phyloP scores from a whole-genome alignment of 768 basidiomycete species.

The Amanita rubescens region DNA sequence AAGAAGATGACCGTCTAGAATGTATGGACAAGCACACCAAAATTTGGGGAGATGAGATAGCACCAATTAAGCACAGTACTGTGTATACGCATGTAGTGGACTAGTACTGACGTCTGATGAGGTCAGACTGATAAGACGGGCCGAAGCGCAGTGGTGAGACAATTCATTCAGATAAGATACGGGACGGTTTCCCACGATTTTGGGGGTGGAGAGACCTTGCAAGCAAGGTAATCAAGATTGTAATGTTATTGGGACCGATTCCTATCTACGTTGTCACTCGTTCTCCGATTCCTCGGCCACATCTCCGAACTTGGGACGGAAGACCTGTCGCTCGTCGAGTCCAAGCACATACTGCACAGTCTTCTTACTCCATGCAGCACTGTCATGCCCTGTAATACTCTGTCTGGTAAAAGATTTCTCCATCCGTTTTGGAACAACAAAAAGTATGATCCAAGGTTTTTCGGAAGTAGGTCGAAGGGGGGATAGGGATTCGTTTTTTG shows the following conservation, averaged over 20 bases:
- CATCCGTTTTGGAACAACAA: neutral
- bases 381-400: neutral
- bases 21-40: no score
- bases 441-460: neutral
- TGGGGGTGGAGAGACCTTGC: no score
- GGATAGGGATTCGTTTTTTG: neutral
- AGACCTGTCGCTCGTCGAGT: neutral
- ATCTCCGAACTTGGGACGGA: neutral
- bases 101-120: no score
- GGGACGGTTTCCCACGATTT: no score
- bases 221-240: neutral
- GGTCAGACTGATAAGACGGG: no score
- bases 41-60: no score
- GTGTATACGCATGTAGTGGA: no score
- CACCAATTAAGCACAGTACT: no score
- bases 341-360: neutral
- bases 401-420: neutral
- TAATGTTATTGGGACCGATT: neutral
- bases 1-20: no score
- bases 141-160: no score
- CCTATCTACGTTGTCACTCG: neutral
- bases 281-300: neutral
- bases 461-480: neutral
- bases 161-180: no score
- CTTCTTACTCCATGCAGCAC: neutral